These are phyloP conservation scores for Apostasia shenzhenica DNA, from an alignment of 106 monocot genomes.

Conservation along the genomic window DNA sequence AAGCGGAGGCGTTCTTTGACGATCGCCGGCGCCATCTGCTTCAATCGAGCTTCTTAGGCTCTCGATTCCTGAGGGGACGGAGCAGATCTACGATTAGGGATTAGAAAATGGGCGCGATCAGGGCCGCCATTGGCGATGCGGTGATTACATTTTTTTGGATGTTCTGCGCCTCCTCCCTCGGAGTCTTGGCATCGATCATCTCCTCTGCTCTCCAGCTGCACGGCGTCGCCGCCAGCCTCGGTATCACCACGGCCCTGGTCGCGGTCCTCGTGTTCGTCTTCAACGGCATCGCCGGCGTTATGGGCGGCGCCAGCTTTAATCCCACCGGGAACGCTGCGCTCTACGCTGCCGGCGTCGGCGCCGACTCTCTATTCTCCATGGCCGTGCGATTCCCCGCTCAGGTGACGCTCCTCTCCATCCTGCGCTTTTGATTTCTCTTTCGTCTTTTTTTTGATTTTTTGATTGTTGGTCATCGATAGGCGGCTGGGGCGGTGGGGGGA, in stretches of 20 bases:
- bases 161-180: conserved; percentile 37
- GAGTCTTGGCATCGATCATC: conserved; percentile 24
- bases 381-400: conserved; percentile 67
- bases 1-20: background rate
- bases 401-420: conserved; percentile 7
- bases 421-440: background rate
- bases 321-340: conserved; percentile 48
- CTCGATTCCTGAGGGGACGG: background rate
- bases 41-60: background rate
- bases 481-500: conserved; percentile 38
- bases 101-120: conserved; percentile 10
- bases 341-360: conserved; percentile 47
- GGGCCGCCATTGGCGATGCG: conserved; percentile 33
- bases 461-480: conserved; percentile 13
- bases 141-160: conserved; percentile 57
- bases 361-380: conserved; percentile 44
- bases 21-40: background rate
- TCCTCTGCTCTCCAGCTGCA: conserved; percentile 18
- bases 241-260: conserved; percentile 35
- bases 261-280: conserved; percentile 28
- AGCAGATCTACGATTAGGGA: background rate
- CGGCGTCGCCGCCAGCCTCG: conserved; percentile 5
- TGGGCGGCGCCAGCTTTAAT: conserved; percentile 69
- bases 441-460: background rate
- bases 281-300: conserved; percentile 10